Base-by-base conservation (phyloP, 1,284 basidiomycete genomes). In the Salmacisia buchloeana region DNA sequence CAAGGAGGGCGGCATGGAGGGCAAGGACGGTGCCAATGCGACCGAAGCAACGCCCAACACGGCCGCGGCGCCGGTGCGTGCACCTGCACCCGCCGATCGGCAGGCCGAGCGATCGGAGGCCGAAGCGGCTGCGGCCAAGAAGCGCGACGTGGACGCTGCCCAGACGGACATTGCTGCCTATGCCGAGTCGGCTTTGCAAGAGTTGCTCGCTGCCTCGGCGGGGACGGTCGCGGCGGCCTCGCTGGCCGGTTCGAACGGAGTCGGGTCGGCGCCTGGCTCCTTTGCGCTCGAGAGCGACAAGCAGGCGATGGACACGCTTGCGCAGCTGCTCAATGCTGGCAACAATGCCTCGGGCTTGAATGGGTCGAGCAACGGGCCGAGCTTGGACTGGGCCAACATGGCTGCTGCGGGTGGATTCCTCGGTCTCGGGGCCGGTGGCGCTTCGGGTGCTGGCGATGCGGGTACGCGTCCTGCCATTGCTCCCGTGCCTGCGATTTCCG, bases 261-360 rank as follows among this genome's bases (percentile, higher is more conserved):
- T 13, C 15, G 49, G 18, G 21, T 23, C 25, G 15, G 49, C 49
- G 21, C 15, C 49, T 4, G 18, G 18, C 18, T 27, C 49, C 12
- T 54, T 54, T n/a, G 41, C 41, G 41, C 6, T 43, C 18, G 49
- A 54, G 18, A 33, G 49, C 2, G 49, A 54, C 49, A 54, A 54
- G 49, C 49, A 54, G 49, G 49, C 49, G 27, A 54, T 54, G 49
- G 49, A 54, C 49, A 31, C 49, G 13, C 29, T 54, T 27, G 49
- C 49, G 3, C 49, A 33, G 27, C 29, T 54, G 49, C 31, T 54
- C 12, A 54, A 54, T n/a, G 31, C 49, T 31, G 49, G 49, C 15
- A n/a, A n/a, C n/a, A n/a, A n/a, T n/a, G n/a, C n/a, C n/a, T n/a
- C n/a, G n/a, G n/a, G n/a, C n/a, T n/a, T n/a, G n/a, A n/a, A n/a